A percentile compares a stretch with the other conserved stretches of the same genome.
Evolutionary conservation across 495 filamentous ascomycete genomes (phyloP).

Genomic region (Penicillium parvum): DNA sequence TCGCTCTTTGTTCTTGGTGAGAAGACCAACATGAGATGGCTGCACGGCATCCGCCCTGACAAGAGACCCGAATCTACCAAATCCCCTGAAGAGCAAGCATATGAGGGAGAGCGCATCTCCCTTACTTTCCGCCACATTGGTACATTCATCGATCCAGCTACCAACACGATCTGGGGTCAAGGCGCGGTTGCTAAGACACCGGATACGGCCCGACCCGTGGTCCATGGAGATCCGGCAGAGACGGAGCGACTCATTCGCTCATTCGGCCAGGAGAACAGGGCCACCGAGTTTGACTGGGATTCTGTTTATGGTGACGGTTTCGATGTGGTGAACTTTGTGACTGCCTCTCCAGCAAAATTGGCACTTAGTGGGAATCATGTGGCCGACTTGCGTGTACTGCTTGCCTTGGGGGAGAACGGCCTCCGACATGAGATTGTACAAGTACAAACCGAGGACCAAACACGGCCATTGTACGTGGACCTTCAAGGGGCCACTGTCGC

Average conservation of each 20-base stretch:
- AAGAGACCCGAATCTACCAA: slow-evolving; percentile 66
- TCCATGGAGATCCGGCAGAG: slow-evolving; percentile 63
- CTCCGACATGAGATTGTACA: slow-evolving; percentile 44
- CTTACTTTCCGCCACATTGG: slow-evolving; percentile 90
- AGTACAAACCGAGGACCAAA: neutral
- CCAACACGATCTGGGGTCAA: slow-evolving; percentile 80
- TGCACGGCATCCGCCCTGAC: slow-evolving; percentile 86
- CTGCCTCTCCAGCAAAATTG: slow-evolving; percentile 48
- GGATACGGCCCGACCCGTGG: slow-evolving; percentile 52
- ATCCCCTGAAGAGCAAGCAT: slow-evolving; percentile 63
- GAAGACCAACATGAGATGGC: slow-evolving; percentile 77
- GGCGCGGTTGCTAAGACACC: slow-evolving; percentile 68
- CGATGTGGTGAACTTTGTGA: slow-evolving; percentile 75
- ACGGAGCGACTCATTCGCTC: slow-evolving; percentile 67
- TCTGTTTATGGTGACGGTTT: slow-evolving; percentile 74
- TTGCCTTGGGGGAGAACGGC: slow-evolving; percentile 56
- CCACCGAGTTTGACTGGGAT: slow-evolving; percentile 73
- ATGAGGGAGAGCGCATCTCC: slow-evolving; percentile 74
- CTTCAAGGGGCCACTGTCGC: slow-evolving; percentile 24
- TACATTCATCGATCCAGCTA: slow-evolving; percentile 66
- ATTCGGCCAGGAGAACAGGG: slow-evolving; percentile 83
- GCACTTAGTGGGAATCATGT: slow-evolving; percentile 49
- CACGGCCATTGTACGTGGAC: slow-evolving; percentile 27
- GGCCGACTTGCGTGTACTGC: slow-evolving; percentile 52
- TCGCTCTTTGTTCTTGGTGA: slow-evolving; percentile 81